Evolutionary conservation across 2,329 filamentous ascomycete species (phyloP).

Genomic region (Beauveria australis): DNA sequence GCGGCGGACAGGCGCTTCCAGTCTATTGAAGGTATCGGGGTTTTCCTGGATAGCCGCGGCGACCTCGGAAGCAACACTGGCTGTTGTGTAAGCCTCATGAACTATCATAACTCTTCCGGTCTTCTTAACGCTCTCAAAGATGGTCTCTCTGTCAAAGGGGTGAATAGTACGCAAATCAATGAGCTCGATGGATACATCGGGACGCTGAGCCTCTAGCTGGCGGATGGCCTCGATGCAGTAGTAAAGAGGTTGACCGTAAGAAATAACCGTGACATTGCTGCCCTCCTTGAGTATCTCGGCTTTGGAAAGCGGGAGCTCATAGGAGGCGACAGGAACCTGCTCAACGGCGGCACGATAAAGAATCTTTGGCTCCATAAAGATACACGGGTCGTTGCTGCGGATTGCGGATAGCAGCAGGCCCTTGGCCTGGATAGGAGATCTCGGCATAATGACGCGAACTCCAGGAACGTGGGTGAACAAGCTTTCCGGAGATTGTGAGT

Average conservation of each 20-base stretch:
- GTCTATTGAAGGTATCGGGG: conserved; percentile 61
- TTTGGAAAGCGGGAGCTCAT: conserved; percentile 76
- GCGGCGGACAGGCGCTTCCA: conserved; percentile 78
- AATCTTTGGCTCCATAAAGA: conserved; percentile 93
- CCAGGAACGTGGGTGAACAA: conserved; percentile 86
- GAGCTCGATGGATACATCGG: conserved; percentile 64
- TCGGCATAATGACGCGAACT: conserved; percentile 74
- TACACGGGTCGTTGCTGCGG: conserved; percentile 72
- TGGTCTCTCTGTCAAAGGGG: conserved; percentile 78
- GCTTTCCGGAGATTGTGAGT: conserved; percentile 82
- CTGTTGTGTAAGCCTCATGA: conserved; percentile 87
- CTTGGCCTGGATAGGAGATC: conserved; percentile 82
- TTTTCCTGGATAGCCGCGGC: conserved; percentile 82
- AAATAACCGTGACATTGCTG: conserved; percentile 73
- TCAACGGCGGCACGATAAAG: conserved; percentile 87
- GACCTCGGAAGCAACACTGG: conserved; percentile 81
- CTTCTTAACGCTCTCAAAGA: conserved; percentile 76
- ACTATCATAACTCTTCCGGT: conserved; percentile 82
- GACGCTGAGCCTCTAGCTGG: conserved; percentile 66
- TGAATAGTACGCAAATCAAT: conserved; percentile 85
- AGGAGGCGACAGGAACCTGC: conserved; percentile 74
- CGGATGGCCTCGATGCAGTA: conserved; percentile 70
- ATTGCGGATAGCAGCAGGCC: conserved; percentile 73
- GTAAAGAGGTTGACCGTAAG: conserved; percentile 85
- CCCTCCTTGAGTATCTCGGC: conserved; percentile 78